Conservation (phyloP, 306 rosid genomes). For the Acacia confusa region DNA sequence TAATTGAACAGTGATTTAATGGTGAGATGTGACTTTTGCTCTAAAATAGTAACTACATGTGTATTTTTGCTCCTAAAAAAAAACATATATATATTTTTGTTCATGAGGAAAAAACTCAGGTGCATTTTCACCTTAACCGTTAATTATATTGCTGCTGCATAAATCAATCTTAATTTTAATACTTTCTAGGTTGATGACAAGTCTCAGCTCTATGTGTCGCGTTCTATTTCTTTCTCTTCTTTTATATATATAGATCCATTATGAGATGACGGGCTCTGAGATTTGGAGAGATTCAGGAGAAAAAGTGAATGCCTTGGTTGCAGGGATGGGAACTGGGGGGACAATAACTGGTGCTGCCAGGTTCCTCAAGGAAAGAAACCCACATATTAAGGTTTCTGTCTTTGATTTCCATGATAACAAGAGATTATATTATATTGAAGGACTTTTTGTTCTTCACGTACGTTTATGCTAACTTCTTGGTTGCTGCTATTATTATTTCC, state of each 20-base stretch:
- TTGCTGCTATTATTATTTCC: not conserved
- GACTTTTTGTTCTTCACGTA: not conserved
- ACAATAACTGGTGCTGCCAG: conserved; percentile 69
- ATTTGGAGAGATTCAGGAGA: conserved; percentile 83
- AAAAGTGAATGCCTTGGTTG: conserved; percentile 64
- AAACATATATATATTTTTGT: too few relatives aligned
- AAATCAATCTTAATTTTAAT: not conserved
- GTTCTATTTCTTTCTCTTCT: not conserved
- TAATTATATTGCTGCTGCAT: not conserved
- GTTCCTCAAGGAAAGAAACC: conserved; percentile 75
- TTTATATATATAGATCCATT: conserved; percentile 55
- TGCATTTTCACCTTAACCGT: conserved; percentile 27
- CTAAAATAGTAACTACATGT: too few relatives aligned
- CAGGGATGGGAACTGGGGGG: conserved; percentile 89
- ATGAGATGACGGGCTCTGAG: conserved; percentile 89
- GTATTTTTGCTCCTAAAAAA: too few relatives aligned
- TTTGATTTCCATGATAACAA: conserved; percentile 1
- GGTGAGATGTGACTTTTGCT: too few relatives aligned
- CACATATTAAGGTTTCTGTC: conserved; percentile 63
- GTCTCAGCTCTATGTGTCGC: not conserved
- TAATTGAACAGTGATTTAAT: too few relatives aligned
- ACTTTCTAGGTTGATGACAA: not conserved
- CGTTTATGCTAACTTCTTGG: conserved; percentile 2
- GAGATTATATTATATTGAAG: conserved; percentile 4
- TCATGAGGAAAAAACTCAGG: conserved; percentile 65